A percentile compares a stretch with the other conserved stretches of the same genome.
phyloP scores from a whole-genome alignment of 352 stramenopile genomes.

The Pythium dissotocum region DNA sequence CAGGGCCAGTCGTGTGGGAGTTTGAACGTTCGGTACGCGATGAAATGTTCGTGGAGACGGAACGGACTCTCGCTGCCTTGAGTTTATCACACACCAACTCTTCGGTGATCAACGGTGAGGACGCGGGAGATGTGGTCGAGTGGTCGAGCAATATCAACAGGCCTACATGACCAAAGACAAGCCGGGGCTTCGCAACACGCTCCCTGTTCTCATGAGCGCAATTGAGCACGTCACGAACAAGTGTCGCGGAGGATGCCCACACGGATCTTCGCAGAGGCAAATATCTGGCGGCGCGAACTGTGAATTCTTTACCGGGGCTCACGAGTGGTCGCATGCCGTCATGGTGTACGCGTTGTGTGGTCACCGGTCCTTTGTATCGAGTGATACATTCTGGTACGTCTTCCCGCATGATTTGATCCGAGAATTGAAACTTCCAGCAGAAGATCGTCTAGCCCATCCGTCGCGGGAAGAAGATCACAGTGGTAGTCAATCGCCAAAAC shows the following conservation, averaged over 20 bases:
- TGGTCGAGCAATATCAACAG: conserved; percentile 7
- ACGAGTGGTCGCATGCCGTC: conserved; percentile 11
- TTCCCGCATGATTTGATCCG: conserved; percentile 2
- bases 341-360: conserved; percentile 9
- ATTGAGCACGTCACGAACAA: too few species aligned
- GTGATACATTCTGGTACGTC: conserved; percentile 17
- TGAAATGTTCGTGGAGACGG: conserved; percentile 10
- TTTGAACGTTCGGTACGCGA: background rate
- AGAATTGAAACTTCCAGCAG: background rate
- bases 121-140: conserved; percentile 12
- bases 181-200: background rate
- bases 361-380: conserved; percentile 3
- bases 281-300: conserved; percentile 2
- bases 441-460: too few species aligned
- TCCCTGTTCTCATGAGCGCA: conserved; percentile 2
- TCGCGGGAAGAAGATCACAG: background rate
- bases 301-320: conserved; percentile 13
- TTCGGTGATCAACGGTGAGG: conserved; percentile 9
- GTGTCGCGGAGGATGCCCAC: conserved; percentile 16
- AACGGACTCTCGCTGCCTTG: conserved; percentile 3
- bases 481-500: too few species aligned
- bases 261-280: conserved; percentile 8
- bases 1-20: background rate
- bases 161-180: conserved; percentile 10
- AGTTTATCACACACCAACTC: conserved; percentile 10